phyloP scores from a whole-genome alignment of 495 filamentous ascomycete genomes.

The Xylaria sp. region DNA sequence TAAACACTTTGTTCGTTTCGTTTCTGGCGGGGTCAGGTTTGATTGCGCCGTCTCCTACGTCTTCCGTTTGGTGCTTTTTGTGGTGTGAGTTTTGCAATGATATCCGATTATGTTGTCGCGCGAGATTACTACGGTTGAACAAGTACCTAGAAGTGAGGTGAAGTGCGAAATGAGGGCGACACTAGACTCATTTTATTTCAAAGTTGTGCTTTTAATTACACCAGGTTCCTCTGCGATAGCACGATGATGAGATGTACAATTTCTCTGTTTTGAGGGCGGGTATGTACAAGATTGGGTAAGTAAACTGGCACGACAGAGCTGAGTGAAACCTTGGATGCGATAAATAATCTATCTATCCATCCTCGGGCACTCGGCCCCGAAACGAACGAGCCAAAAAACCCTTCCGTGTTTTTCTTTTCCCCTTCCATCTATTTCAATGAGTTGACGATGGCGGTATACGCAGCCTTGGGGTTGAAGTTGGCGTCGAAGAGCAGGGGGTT shows the following conservation, averaged over 20 bases:
- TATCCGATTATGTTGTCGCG: conserved; percentile 23
- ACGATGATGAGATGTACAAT: not conserved
- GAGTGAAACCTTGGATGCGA: not conserved
- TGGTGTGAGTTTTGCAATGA: conserved; percentile 17
- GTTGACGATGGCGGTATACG: conserved; percentile 66
- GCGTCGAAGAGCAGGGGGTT: conserved; percentile 71
- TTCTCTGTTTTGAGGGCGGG: not conserved
- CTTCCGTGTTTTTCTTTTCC: not conserved
- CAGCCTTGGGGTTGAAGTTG: conserved; percentile 67
- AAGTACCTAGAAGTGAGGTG: not conserved
- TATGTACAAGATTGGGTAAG: conserved; percentile 18
- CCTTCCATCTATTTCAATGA: conserved; percentile 46
- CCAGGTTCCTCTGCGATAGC: not conserved
- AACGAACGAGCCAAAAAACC: not conserved
- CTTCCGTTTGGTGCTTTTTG: not conserved
- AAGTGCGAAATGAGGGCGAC: not conserved
- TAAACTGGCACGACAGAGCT: not conserved
- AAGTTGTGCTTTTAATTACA: not conserved
- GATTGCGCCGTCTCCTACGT: not conserved
- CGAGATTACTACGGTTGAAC: not conserved
- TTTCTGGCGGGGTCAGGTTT: not conserved
- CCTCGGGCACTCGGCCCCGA: not conserved
- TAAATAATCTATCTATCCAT: not conserved
- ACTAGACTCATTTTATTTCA: not conserved
- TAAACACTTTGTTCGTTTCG: not conserved